phyloP scores from a whole-genome alignment of 2,329 filamentous ascomycete genomes.

The Teratosphaeria viscida region DNA sequence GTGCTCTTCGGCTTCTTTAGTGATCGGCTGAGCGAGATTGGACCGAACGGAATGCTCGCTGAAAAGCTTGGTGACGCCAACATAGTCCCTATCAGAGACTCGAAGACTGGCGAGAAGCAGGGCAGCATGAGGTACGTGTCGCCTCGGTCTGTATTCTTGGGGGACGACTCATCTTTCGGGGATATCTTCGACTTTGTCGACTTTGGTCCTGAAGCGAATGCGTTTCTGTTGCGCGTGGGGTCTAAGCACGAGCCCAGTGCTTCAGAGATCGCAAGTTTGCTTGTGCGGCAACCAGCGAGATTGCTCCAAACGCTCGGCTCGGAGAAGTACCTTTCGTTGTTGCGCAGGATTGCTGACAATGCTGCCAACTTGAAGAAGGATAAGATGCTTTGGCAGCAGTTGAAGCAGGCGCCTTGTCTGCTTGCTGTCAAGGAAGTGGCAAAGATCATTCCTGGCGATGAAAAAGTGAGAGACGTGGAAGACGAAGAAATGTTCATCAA shows the following conservation, averaged over 20 bases:
- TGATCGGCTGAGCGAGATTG: slow-evolving; percentile 63
- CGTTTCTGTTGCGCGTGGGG: slow-evolving; percentile 78
- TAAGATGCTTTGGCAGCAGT: slow-evolving; percentile 62
- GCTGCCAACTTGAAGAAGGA: slow-evolving; percentile 62
- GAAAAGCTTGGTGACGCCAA: slow-evolving; percentile 51
- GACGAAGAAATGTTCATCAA: slow-evolving; percentile 47
- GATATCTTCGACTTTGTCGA: slow-evolving; percentile 97
- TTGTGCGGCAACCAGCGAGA: slow-evolving; percentile 73
- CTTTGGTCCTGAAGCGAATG: slow-evolving; percentile 77
- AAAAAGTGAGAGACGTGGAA: slow-evolving; percentile 28
- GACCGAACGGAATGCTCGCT: slow-evolving; percentile 43
- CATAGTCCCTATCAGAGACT: slow-evolving; percentile 57
- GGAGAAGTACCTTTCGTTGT: slow-evolving; percentile 76
- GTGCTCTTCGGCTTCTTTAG: slow-evolving; percentile 76
- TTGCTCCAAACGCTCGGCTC: slow-evolving; percentile 71
- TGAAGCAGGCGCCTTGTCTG: slow-evolving; percentile 67
- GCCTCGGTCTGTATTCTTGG: slow-evolving; percentile 71
- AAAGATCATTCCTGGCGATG: slow-evolving; percentile 40
- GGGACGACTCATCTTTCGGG: slow-evolving; percentile 59
- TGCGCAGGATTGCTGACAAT: slow-evolving; percentile 71
- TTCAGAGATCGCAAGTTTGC: slow-evolving; percentile 68
- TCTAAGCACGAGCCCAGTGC: slow-evolving; percentile 87
- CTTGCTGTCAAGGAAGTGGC: slow-evolving; percentile 70
- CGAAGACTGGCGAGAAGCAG: slow-evolving; percentile 8
- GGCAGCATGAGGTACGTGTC: slow-evolving; percentile 45